Percentiles rank a stretch among this genome's conserved stretches.
These are phyloP conservation scores for Termitomyces sp. DNA, from an alignment of 768 basidiomycete species.

Conservation along the genomic window DNA sequence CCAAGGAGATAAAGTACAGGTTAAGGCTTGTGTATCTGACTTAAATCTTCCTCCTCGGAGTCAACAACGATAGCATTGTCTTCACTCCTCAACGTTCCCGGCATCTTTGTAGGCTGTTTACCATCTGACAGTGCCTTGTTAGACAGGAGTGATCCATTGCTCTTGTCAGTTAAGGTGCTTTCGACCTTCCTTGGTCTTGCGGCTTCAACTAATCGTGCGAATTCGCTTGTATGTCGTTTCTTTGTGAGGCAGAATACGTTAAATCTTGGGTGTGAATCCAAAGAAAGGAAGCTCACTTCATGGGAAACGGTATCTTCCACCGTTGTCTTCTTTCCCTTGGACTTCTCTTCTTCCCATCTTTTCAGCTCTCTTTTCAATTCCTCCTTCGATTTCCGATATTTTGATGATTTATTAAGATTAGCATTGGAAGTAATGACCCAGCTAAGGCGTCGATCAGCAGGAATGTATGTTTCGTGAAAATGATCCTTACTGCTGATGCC, in stretches of 20 bases:
- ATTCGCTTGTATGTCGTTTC: slow-evolving; percentile 35
- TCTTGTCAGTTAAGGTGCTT: not conserved
- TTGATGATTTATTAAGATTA: slow-evolving; percentile 52
- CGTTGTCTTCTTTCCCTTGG: slow-evolving; percentile 32
- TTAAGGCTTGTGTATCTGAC: not conserved
- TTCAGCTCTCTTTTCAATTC: slow-evolving; percentile 49
- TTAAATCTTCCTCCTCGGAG: slow-evolving; percentile 25
- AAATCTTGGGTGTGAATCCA: not conserved
- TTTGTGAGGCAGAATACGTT: slow-evolving; percentile 11
- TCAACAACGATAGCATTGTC: slow-evolving; percentile 27
- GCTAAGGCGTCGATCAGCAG: slow-evolving; percentile 24
- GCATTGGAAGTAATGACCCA: slow-evolving; percentile 70
- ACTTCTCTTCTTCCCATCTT: slow-evolving; percentile 49
- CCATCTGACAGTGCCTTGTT: slow-evolving; percentile 7
- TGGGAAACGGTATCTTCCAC: slow-evolving; percentile 34
- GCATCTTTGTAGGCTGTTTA: not conserved
- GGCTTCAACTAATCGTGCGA: slow-evolving; percentile 29
- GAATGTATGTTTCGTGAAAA: not conserved
- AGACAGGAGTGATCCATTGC: not conserved
- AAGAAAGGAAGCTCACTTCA: slow-evolving; percentile 24
- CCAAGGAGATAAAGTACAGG: not conserved
- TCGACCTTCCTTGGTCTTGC: slow-evolving; percentile 20
- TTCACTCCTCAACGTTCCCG: not conserved
- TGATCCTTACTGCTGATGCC: slow-evolving; percentile 52
- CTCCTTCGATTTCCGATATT: slow-evolving; percentile 36